Conservation (phyloP, 371 early-diverging fungal genomes). For the Circinella minor region DNA sequence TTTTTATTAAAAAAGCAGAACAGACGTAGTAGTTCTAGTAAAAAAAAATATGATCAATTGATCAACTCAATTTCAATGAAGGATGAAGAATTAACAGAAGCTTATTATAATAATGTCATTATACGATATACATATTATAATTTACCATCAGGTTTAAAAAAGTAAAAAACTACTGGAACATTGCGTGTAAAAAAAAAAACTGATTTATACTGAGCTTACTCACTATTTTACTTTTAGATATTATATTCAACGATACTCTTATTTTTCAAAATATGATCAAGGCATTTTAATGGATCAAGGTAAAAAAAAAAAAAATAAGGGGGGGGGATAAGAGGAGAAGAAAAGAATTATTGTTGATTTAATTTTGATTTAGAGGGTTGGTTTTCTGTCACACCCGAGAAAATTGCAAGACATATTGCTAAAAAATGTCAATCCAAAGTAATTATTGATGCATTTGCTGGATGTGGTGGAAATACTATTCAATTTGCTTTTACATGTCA, state of each 20-base stretch:
- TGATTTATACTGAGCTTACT: too few relatives aligned
- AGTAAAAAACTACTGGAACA: conserved; percentile 19
- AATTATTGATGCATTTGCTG: conserved; percentile 94
- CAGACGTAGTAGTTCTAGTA: not conserved
- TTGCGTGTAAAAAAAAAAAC: conserved; percentile 5
- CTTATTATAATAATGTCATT: conserved; percentile 27
- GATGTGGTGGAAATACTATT: conserved; percentile 95
- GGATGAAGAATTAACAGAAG: not conserved
- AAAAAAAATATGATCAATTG: not conserved
- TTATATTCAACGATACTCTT: conserved; percentile 81
- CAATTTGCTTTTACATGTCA: conserved; percentile 91
- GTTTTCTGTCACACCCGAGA: conserved; percentile 97
- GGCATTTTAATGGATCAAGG: conserved; percentile 87
- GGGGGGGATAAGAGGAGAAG: not conserved
- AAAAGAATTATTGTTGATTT: too few relatives aligned
- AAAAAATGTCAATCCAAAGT: conserved; percentile 68
- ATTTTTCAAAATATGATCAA: conserved; percentile 85
- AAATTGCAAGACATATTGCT: conserved; percentile 86
- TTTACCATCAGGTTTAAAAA: conserved; percentile 33
- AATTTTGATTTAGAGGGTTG: conserved; percentile 71
- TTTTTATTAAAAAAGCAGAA: too few relatives aligned
- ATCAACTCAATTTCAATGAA: not conserved
- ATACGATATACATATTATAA: conserved; percentile 35
- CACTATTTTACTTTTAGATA: conserved; percentile 58
- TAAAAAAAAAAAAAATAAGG: conserved; percentile 16